These are phyloP conservation scores for Calophaca sinica DNA, from an alignment of 306 rosid species.

Conservation along the genomic window DNA sequence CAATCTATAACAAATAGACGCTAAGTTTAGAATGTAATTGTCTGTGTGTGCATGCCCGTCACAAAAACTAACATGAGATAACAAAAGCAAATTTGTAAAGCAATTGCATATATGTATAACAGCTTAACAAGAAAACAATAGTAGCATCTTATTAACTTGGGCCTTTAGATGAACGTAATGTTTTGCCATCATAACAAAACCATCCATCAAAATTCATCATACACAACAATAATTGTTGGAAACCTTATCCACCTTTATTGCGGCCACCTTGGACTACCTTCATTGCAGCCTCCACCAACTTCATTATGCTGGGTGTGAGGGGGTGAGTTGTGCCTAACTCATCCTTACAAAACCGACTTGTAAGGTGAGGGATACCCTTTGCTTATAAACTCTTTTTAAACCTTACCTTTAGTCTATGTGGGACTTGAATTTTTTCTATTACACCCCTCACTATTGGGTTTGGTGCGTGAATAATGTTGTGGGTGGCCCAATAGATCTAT, in stretches of 20 bases:
- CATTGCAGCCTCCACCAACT: not conserved
- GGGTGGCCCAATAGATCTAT: too few relatives aligned
- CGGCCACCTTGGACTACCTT: too few relatives aligned
- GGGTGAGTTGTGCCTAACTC: not conserved
- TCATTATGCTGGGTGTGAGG: not conserved
- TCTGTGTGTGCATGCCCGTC: not conserved
- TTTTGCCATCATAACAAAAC: conserved; percentile 20
- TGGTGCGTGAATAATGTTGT: too few relatives aligned
- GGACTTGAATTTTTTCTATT: too few relatives aligned
- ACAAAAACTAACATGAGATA: not conserved
- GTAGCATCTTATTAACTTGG: conserved; percentile 13
- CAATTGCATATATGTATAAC: not conserved
- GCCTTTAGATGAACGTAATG: conserved; percentile 5
- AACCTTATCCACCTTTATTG: too few relatives aligned
- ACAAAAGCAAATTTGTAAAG: conserved; percentile 5
- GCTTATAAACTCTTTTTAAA: too few relatives aligned
- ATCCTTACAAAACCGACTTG: too few relatives aligned
- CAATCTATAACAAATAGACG: too few relatives aligned
- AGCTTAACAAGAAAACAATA: not conserved
- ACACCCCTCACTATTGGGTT: too few relatives aligned
- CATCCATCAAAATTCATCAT: conserved; percentile 5
- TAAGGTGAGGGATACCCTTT: too few relatives aligned
- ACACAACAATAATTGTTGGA: not conserved
- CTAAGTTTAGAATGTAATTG: conserved; percentile 13
- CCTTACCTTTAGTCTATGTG: too few relatives aligned